phyloP scores from a whole-genome alignment of 176 grass and related monocot genomes.

The Raddia guianensis region DNA sequence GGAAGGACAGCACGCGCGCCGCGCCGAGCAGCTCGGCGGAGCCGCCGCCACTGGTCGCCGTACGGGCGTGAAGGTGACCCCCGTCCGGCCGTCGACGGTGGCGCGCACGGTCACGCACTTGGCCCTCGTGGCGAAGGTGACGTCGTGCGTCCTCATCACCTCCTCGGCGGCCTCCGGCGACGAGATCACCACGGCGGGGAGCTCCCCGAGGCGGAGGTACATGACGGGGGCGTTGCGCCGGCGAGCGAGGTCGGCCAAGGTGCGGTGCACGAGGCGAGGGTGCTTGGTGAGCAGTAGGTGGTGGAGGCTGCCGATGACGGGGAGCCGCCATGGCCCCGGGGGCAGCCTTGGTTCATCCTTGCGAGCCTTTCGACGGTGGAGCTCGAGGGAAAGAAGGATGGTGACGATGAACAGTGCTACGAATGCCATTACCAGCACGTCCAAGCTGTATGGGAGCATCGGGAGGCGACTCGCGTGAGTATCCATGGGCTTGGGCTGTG shows the following conservation, averaged over 20 bases:
- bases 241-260: background rate
- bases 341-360: background rate
- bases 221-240: background rate
- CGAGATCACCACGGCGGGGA: slow-evolving; percentile 11
- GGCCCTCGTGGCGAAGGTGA: slow-evolving; percentile 30
- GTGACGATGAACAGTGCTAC: too few relatives aligned
- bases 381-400: too few relatives aligned
- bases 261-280: background rate
- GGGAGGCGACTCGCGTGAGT: too few relatives aligned
- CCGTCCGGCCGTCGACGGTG: background rate
- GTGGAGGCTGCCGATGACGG: slow-evolving; percentile 19
- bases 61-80: slow-evolving; percentile 20
- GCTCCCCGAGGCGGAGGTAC: slow-evolving; percentile 19
- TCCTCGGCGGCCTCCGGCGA: slow-evolving; percentile 11
- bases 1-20: slow-evolving; percentile 34
- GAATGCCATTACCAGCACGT: too few relatives aligned
- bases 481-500: too few relatives aligned
- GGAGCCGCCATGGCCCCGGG: slow-evolving; percentile 15
- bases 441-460: too few relatives aligned
- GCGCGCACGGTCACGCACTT: background rate
- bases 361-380: too few relatives aligned
- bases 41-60: slow-evolving; percentile 27
- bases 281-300: background rate
- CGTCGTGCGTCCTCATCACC: slow-evolving; percentile 19
- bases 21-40: slow-evolving; percentile 38